These are phyloP conservation scores for Erysimum cheiri DNA, from an alignment of 441 rosid genomes.

Conservation along the genomic window DNA sequence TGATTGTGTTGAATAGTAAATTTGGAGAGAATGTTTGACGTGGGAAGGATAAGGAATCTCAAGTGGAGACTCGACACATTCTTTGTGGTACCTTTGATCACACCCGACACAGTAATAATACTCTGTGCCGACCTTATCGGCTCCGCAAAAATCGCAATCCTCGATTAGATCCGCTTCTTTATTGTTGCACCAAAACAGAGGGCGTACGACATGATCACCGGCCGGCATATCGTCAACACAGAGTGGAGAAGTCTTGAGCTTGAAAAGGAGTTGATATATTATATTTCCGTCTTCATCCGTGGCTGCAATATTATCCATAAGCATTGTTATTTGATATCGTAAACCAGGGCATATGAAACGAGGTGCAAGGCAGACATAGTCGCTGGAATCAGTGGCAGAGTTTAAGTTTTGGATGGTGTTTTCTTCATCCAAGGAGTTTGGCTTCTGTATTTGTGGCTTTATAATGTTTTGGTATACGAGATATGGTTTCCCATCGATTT, in stretches of 20 bases:
- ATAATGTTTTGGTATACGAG: neutral
- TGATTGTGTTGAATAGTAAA: neutral
- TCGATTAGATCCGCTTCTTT: neutral
- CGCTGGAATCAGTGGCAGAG: too few species aligned
- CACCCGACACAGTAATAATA: constrained; percentile 1
- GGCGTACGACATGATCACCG: neutral
- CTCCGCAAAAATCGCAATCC: neutral
- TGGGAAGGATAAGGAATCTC: neutral
- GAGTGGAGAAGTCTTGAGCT: neutral
- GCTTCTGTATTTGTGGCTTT: neutral
- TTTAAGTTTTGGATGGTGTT: too few species aligned
- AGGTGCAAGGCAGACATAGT: too few species aligned
- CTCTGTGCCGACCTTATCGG: neutral
- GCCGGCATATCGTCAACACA: neutral
- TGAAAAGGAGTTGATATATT: neutral
- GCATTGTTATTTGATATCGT: neutral
- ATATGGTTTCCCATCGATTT: neutral
- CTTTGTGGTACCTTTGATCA: neutral
- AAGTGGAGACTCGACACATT: constrained; percentile 14
- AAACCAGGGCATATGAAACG: too few species aligned
- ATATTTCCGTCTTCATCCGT: neutral
- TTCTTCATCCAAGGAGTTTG: neutral
- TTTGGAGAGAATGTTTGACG: neutral
- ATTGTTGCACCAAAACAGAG: constrained; percentile 10
- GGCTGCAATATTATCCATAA: neutral